Evolutionary conservation across 495 filamentous ascomycete genomes (phyloP).

Genomic region (Lasiosphaeris hirsuta): DNA sequence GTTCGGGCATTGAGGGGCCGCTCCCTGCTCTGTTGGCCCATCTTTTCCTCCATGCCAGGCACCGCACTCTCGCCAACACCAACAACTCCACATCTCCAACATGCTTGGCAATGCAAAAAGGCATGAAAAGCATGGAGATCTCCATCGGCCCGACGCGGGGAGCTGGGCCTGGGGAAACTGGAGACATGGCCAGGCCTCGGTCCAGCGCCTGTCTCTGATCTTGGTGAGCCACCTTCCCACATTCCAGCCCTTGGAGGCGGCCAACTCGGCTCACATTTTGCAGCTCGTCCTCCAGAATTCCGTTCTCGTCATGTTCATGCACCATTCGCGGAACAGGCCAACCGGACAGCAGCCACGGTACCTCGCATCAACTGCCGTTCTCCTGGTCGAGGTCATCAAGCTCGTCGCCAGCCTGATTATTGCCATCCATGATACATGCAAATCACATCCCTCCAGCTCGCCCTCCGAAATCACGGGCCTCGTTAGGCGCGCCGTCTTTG

Average conservation of each 20-base stretch:
- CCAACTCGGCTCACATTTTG: not conserved
- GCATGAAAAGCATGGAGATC: conserved; percentile 11
- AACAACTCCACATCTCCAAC: not conserved
- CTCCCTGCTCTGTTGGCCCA: too few relatives aligned
- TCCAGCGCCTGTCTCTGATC: conserved; percentile 7
- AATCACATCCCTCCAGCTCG: conserved; percentile 56
- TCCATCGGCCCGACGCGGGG: conserved; percentile 8
- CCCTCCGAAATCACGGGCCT: conserved; percentile 55
- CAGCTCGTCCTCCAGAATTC: conserved; percentile 58
- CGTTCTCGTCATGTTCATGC: conserved; percentile 56
- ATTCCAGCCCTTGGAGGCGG: not conserved
- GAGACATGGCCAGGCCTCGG: not conserved
- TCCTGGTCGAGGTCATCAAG: conserved; percentile 70
- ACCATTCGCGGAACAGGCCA: conserved; percentile 68
- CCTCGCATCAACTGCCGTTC: conserved; percentile 69
- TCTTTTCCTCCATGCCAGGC: too few relatives aligned
- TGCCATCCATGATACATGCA: conserved; percentile 28
- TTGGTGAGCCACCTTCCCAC: not conserved
- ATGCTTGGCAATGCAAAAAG: conserved; percentile 16
- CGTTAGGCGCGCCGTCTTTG: conserved; percentile 57
- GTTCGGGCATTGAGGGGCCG: too few relatives aligned
- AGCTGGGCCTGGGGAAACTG: conserved; percentile 8
- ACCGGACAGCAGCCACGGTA: conserved; percentile 62
- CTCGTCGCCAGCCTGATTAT: conserved; percentile 61
- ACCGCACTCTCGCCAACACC: too few relatives aligned